phyloP scores from a whole-genome alignment of 176 grass and related monocot species.

The Zea luxurians region DNA sequence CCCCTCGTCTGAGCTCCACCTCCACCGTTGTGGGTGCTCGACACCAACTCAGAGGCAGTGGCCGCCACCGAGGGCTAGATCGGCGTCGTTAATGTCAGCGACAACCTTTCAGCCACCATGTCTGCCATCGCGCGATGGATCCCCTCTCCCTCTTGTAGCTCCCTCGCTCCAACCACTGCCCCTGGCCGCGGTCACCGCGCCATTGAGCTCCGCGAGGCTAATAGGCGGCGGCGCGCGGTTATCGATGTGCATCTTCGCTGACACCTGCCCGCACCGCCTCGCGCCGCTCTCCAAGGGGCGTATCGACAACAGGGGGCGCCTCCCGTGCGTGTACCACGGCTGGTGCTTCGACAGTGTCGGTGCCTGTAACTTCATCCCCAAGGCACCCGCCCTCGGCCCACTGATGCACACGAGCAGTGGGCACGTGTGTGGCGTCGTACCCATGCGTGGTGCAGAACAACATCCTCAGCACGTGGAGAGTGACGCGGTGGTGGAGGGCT shows the following conservation, averaged over 20 bases:
- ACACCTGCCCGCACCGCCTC: constrained; percentile 78
- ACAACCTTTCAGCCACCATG: neutral
- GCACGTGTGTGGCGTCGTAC: constrained; percentile 73
- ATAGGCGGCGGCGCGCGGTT: neutral
- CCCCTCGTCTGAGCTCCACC: too few relatives aligned
- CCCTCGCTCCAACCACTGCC: too few relatives aligned
- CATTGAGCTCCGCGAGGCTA: neutral
- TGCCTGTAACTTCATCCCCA: constrained; percentile 76
- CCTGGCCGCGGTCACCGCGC: too few relatives aligned
- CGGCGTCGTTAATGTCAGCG: too few relatives aligned
- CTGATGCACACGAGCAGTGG: constrained; percentile 65
- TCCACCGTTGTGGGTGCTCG: too few relatives aligned
- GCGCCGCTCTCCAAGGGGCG: constrained; percentile 90
- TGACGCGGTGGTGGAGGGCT: too few relatives aligned
- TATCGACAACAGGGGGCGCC: constrained; percentile 68
- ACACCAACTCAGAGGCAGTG: too few relatives aligned
- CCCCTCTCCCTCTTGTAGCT: constrained; percentile 19
- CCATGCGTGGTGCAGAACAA: constrained; percentile 77
- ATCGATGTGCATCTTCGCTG: constrained; percentile 65
- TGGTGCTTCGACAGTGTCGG: constrained; percentile 97
- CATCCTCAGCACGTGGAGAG: constrained; percentile 29
- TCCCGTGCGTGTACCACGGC: constrained; percentile 94
- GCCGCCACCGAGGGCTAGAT: too few relatives aligned
- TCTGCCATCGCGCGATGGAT: constrained; percentile 33
- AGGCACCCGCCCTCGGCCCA: constrained; percentile 69